Conservation (phyloP, 164 flowering plant species). For the Magnolia kwangsiensis region DNA sequence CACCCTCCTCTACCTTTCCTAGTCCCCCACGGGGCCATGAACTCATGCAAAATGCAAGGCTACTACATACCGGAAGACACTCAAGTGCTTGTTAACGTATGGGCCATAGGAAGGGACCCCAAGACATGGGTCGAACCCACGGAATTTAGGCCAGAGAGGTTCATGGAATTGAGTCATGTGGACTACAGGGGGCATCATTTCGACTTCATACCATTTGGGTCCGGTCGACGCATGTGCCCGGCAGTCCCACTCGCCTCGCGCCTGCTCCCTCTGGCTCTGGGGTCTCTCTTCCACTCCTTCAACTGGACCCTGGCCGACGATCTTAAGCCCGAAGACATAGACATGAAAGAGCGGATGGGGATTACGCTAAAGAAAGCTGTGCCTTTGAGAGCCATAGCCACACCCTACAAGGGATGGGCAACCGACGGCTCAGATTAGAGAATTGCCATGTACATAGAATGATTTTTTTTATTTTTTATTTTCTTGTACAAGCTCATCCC, state of each 20-base stretch:
- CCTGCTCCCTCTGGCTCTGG: conserved; percentile 15
- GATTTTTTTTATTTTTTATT: too few relatives aligned
- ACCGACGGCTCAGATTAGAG: not conserved
- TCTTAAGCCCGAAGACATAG: conserved; percentile 10
- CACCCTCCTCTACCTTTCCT: conserved; percentile 11
- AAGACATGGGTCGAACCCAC: conserved; percentile 1
- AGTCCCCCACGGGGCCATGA: conserved; percentile 7
- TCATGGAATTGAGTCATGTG: conserved; percentile 1
- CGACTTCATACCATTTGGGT: conserved; percentile 11
- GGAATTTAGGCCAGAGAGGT: conserved; percentile 4
- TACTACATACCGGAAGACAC: conserved; percentile 4
- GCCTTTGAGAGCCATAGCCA: conserved; percentile 4
- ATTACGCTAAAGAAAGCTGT: conserved; percentile 19
- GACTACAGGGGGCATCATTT: conserved; percentile 16
- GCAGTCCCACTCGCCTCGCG: conserved; percentile 13
- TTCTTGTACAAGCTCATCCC: too few relatives aligned
- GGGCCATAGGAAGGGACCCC: conserved; percentile 14
- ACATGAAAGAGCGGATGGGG: conserved; percentile 27
- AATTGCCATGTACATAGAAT: too few relatives aligned
- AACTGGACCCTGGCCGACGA: conserved; percentile 19
- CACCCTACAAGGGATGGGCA: not conserved
- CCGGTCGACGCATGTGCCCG: conserved; percentile 16
- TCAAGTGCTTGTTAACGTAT: not conserved
- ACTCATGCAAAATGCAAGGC: not conserved
- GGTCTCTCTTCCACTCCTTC: conserved; percentile 20